Evolutionary conservation across 441 rosid genomes (phyloP), one percentile per base, ranked within the genome.

Genomic region (Manihot esculenta): DNA sequence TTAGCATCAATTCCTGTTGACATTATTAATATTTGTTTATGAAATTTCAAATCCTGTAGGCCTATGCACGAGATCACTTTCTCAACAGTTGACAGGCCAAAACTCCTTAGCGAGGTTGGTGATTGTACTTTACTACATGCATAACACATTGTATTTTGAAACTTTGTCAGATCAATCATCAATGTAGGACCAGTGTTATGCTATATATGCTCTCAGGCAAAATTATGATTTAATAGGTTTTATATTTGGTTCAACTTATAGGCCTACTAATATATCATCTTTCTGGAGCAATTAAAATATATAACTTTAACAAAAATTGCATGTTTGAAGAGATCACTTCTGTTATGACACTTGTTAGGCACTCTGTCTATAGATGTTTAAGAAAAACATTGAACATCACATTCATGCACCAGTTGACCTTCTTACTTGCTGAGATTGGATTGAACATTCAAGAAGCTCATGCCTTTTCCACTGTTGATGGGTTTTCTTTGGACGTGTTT

Each of bases 61-160:
- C 90, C 97, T 41, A 91, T 91, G 98, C 97, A 89, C 38, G 98
- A 91, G 83, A 87, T 95, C 72, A 93, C 99, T 73, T 91, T 95
- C 84, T 87, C 97, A 62, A 89, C 97, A n/a, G 80, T 88, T 69
- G 98, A 95, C 86, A 85, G 84, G 84, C 97, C 91, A 10, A 95
- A 93, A 82, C 97, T 93, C 72, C 95, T 93, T 35, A 88, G 94
- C 75, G 85, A 95, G 97, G 99, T 93, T 78, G 71, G 86, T 85
- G 62, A 49, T 64, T 63, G 61, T 59, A 69, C 62, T 56, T 62
- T 73, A 17, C 42, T 17, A 35, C 42, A 61, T 57, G 45, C 21
- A 18, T 61, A 14, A 50, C 1, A 1, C 1, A 57, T 76, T n/a
- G n/a, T n/a, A n/a, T n/a, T n/a, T n/a, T n/a, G n/a, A n/a, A n/a